phyloP scores from a whole-genome alignment of 2,329 filamentous ascomycete genomes.

The Clonostachys rhizophaga region DNA sequence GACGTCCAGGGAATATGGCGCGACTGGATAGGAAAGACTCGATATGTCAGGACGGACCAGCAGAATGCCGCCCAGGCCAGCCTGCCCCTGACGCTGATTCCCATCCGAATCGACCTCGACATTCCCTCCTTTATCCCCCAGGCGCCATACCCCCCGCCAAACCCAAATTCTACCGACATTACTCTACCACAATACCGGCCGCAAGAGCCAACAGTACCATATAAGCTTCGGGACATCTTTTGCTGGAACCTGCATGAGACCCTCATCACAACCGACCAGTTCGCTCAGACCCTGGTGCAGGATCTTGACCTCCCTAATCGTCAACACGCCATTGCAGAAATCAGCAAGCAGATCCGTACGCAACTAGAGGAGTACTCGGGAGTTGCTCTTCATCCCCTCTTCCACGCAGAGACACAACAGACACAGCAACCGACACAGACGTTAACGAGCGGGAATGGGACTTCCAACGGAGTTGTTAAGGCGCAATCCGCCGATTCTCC shows the following conservation, averaged over 20 bases:
- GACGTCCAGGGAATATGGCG: slow-evolving; percentile 87
- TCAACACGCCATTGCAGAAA: slow-evolving; percentile 65
- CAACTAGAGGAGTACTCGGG: slow-evolving; percentile 96
- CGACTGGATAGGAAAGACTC: slow-evolving; percentile 86
- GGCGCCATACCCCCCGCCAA: slow-evolving; percentile 59
- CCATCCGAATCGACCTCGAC: slow-evolving; percentile 94
- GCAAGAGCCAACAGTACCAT: slow-evolving; percentile 76
- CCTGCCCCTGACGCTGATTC: slow-evolving; percentile 85
- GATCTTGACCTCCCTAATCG: slow-evolving; percentile 87
- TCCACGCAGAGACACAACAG: slow-evolving; percentile 55
- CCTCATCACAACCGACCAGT: slow-evolving; percentile 90
- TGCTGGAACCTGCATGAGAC: slow-evolving; percentile 97
- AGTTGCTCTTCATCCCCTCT: slow-evolving; percentile 87
- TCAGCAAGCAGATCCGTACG: slow-evolving; percentile 90
- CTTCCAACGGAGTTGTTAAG: slow-evolving; percentile 1
- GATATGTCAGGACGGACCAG: slow-evolving; percentile 48
- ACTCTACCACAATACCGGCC: slow-evolving; percentile 73
- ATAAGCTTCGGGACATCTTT: slow-evolving; percentile 90
- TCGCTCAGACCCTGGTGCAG: slow-evolving; percentile 84
- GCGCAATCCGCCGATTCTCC: slow-evolving; percentile 17
- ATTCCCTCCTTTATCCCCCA: slow-evolving; percentile 69
- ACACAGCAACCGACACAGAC: slow-evolving; percentile 8
- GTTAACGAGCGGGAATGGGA: slow-evolving; percentile 6
- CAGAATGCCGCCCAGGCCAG: slow-evolving; percentile 63
- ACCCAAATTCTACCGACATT: slow-evolving; percentile 62